Base-by-base conservation (phyloP, 495 filamentous ascomycete genomes). In the Aspergillus leporis region DNA sequence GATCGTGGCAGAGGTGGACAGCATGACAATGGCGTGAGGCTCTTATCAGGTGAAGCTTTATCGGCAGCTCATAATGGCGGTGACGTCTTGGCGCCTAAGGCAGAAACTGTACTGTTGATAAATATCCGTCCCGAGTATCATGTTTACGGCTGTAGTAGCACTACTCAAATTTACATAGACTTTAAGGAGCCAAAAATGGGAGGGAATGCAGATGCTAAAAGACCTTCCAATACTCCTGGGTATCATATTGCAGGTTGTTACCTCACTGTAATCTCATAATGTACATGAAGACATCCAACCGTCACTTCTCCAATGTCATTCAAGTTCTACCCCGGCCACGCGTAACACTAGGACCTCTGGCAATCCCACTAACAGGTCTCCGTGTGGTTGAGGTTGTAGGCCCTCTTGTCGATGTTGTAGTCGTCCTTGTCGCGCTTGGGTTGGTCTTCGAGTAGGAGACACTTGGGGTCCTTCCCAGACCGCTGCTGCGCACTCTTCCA, bases 311-410 rank as follows among this genome's bases (percentile, higher is more conserved):
- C 10, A 36, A 46, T n/a, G 16, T 38, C 48, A 51, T 46, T 47
- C 65, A 75, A 38, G 56, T 46, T 53, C 56, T 74, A 47, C 77
- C 71, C 45, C 78, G 71, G 5, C 76, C 77, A 53, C 77, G 75
- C 50, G 72, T 62, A 51, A 71, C 71, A 40, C 73, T 74, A 61
- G 76, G 59, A 0, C 79, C 81, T 53, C 82, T 74, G 9, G 78
- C 76, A 56, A 79, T 78, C 38, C 80, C 82, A 64, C 78, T 82
- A n/a, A 64, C 67, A 16, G 76, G 73, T 56, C 78, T 73, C 58
- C 80, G 70, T n/a, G 76, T 75, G 4, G 74, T 64, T 21, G 74
- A 77, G 13, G 74, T 70, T 22, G 68, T 66, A 31, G 68, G 60
- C 59, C 71, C 65, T 28, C 66, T 71, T 30, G 64, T 64, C n/a